Conservation (phyloP, 2,329 filamentous ascomycete species). For the Pezicula radicicola region DNA sequence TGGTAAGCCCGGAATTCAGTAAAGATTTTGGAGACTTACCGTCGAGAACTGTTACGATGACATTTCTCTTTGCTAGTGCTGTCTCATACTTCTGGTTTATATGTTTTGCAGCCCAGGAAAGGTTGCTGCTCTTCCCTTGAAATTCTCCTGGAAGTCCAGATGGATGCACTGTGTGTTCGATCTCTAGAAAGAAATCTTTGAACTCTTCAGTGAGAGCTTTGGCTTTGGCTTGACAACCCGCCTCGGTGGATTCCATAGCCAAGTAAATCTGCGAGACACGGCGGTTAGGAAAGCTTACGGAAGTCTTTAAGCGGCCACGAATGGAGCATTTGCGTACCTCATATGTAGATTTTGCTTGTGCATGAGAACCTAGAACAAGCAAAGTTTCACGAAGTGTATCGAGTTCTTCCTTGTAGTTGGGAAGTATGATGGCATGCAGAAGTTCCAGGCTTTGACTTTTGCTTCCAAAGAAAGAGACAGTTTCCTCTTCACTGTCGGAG, state of each 20-base stretch:
- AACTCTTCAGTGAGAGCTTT: slow-evolving; percentile 59
- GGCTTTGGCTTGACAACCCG: slow-evolving; percentile 58
- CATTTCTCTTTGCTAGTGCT: slow-evolving; percentile 48
- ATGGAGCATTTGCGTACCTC: slow-evolving; percentile 53
- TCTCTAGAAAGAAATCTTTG: slow-evolving; percentile 60
- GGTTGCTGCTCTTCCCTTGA: slow-evolving; percentile 73
- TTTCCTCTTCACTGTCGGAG: slow-evolving; percentile 7
- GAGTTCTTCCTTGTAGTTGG: slow-evolving; percentile 72
- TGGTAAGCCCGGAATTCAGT: not conserved
- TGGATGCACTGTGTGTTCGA: slow-evolving; percentile 67
- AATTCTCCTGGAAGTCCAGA: slow-evolving; percentile 63
- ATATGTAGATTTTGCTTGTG: slow-evolving; percentile 60
- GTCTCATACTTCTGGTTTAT: slow-evolving; percentile 59
- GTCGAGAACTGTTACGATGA: slow-evolving; percentile 70
- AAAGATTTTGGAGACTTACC: slow-evolving; percentile 44
- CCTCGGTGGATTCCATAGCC: slow-evolving; percentile 70
- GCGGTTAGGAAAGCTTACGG: not conserved
- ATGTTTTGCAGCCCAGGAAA: slow-evolving; percentile 67
- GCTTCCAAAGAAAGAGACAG: slow-evolving; percentile 32
- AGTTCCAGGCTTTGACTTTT: slow-evolving; percentile 38
- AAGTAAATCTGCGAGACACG: slow-evolving; percentile 55
- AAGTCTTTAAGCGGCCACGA: not conserved
- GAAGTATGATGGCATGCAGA: slow-evolving; percentile 66
- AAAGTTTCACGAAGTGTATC: slow-evolving; percentile 67
- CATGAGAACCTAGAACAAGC: slow-evolving; percentile 65